These are phyloP conservation scores for Mycena vitilis DNA, from an alignment of 768 basidiomycete species.

Conservation along the genomic window DNA sequence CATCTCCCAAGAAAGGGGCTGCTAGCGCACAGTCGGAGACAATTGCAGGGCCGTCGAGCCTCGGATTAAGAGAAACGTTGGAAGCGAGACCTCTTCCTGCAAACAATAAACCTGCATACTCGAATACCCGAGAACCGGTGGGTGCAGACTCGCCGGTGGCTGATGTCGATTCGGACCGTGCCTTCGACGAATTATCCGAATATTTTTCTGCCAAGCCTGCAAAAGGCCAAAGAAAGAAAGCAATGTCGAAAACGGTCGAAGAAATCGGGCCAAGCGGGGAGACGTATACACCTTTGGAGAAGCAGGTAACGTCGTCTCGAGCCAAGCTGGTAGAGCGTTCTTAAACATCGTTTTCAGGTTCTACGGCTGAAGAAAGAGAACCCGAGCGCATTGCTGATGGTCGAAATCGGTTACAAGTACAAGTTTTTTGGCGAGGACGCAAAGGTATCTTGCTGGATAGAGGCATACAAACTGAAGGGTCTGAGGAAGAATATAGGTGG, in stretches of 20 bases:
- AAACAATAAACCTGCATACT: background rate
- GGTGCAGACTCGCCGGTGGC: conserved; percentile 39
- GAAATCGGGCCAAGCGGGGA: conserved; percentile 77
- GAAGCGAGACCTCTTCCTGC: conserved; percentile 61
- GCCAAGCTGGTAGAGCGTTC: background rate
- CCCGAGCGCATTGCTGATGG: conserved; percentile 75
- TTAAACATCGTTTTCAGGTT: conserved; percentile 49
- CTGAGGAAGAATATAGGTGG: conserved; percentile 58
- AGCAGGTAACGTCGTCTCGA: conserved; percentile 57
- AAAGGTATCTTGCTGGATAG: conserved; percentile 54
- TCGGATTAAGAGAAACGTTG: conserved; percentile 54
- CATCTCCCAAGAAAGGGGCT: conserved; percentile 32
- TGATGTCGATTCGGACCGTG: conserved; percentile 56
- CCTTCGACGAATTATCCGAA: conserved; percentile 59
- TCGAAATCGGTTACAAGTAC: conserved; percentile 89
- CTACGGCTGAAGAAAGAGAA: conserved; percentile 71
- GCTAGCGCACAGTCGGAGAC: background rate
- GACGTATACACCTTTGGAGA: conserved; percentile 81
- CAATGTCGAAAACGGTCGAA: conserved; percentile 40
- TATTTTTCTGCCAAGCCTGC: conserved; percentile 57
- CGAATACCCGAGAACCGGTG: background rate
- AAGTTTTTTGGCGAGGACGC: conserved; percentile 89
- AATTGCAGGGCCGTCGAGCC: background rate
- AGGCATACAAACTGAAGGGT: conserved; percentile 1
- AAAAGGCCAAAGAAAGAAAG: conserved; percentile 47